Evolutionary conservation across 495 filamentous ascomycete species (phyloP), one percentile per base, ranked within the genome.

Genomic region (Xylaria scruposa): DNA sequence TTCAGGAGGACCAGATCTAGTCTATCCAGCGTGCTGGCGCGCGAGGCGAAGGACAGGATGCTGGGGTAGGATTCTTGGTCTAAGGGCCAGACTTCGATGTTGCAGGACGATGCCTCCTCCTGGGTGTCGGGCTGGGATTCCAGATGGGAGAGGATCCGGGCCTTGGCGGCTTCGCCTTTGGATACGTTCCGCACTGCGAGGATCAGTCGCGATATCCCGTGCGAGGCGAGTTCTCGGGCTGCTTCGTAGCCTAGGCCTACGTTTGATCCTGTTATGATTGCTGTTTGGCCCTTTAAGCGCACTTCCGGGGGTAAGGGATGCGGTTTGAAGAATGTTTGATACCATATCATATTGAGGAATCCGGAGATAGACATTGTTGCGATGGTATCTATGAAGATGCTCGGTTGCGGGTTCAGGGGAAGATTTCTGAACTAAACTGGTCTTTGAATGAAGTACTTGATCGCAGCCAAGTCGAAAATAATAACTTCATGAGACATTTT

Each of bases 241-340:
- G 84, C 83, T 75, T 88, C 87, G 36, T 86, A 79, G 24, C 88
- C 88, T 1, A 90, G 74, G 33, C 88, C 88, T 4, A 78, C 80
- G 67, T 88, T 89, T 31, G 81, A 78, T 51, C 88, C 87, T 0
- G 87, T 90, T 36, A 90, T 78, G 59, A 91, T 83, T 51, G 87
- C 76, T 10, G 83, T 87, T 64, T 85, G 74, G 26, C 74, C 75
- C 0, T 76, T 46, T 26, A 76, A 70, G 0, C 70, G 70, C 36
- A 76, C 70, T 0, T 61, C 26, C 9, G 68, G 29, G 1, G 74
- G 70, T n/a, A 73, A 62, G 3, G 74, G 74, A 15, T 70, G 29
- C 0, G 72, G 21, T 31, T 74, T 76, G 64, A 72, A 76, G 36
- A 72, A 74, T 2, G 70, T 54, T 17, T 76, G 74, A 47, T 78